These are phyloP conservation scores for Amanita fuliginea DNA, from an alignment of 768 basidiomycete genomes.

Conservation along the genomic window DNA sequence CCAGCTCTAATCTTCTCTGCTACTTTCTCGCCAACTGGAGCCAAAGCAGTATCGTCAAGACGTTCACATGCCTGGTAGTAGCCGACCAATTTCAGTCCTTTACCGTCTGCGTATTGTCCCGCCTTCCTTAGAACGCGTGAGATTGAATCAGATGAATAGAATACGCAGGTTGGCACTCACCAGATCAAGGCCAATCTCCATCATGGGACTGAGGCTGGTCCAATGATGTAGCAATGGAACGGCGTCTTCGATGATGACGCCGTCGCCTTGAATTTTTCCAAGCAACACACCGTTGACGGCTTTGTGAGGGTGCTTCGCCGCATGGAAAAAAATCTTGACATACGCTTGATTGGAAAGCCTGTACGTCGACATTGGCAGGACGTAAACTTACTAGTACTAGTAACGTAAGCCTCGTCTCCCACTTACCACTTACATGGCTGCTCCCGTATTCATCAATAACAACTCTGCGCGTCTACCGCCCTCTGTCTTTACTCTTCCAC, in stretches of 20 bases:
- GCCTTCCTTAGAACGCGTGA: conserved; percentile 29
- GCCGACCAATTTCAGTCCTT: conserved; percentile 46
- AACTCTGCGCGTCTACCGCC: conserved; percentile 45
- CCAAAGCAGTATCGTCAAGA: conserved; percentile 47
- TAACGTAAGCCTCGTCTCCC: too few species aligned
- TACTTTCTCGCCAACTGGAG: conserved; percentile 56
- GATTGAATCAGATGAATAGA: not conserved
- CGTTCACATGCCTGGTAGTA: conserved; percentile 70
- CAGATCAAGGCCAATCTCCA: conserved; percentile 75
- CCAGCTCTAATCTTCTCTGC: conserved; percentile 39
- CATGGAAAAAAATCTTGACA: conserved; percentile 66
- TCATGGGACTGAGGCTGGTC: conserved; percentile 77
- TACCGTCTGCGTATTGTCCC: conserved; percentile 43
- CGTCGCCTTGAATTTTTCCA: conserved; percentile 27
- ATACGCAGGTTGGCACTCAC: conserved; percentile 25
- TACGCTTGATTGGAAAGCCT: conserved; percentile 53
- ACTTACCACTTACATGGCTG: not conserved
- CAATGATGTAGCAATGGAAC: conserved; percentile 78
- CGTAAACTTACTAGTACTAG: too few species aligned
- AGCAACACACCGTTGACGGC: conserved; percentile 74
- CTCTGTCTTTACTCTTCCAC: conserved; percentile 82
- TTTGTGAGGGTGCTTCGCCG: conserved; percentile 67
- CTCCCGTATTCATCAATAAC: not conserved
- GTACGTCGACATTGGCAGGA: conserved; percentile 24
- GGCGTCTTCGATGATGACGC: conserved; percentile 47